These are phyloP conservation scores for Rubroboletus pulcherrimus DNA, from an alignment of 768 basidiomycete species.

Conservation along the genomic window DNA sequence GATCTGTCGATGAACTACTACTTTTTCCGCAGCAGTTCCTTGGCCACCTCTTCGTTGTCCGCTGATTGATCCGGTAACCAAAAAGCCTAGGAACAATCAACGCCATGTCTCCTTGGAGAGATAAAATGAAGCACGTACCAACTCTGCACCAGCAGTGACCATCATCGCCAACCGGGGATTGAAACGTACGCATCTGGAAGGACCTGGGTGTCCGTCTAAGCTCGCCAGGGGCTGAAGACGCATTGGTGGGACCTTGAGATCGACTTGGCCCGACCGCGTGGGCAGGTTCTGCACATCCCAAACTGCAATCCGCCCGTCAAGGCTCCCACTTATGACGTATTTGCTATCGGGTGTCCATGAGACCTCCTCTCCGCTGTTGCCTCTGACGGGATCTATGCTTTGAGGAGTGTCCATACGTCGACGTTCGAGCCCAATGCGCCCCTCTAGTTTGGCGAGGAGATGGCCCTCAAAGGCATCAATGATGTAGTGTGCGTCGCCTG, in stretches of 20 bases:
- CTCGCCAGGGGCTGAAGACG: constrained; percentile 46
- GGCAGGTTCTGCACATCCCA: constrained; percentile 82
- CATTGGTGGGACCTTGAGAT: constrained; percentile 50
- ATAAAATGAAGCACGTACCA: constrained; percentile 49
- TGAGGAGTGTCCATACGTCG: constrained; percentile 46
- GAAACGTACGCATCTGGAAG: constrained; percentile 81
- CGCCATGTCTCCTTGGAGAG: background rate
- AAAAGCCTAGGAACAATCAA: constrained; percentile 46
- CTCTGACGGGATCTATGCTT: constrained; percentile 66
- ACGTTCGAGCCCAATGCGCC: constrained; percentile 79
- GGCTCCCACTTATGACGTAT: constrained; percentile 79
- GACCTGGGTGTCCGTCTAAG: constrained; percentile 79
- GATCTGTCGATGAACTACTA: background rate
- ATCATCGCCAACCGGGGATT: constrained; percentile 91
- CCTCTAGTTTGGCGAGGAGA: constrained; percentile 81
- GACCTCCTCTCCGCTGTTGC: constrained; percentile 90
- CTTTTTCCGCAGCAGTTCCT: constrained; percentile 61
- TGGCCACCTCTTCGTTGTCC: constrained; percentile 68
- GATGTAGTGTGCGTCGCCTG: constrained; percentile 89
- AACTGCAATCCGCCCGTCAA: constrained; percentile 78
- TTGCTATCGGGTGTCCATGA: constrained; percentile 94
- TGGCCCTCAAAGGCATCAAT: constrained; percentile 87
- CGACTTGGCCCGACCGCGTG: constrained; percentile 46
- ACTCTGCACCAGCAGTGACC: constrained; percentile 74
- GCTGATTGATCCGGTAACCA: constrained; percentile 66